Evolutionary conservation across 1,139 yeast species (phyloP).

Genomic region (Yamadazyma dendronema): DNA sequence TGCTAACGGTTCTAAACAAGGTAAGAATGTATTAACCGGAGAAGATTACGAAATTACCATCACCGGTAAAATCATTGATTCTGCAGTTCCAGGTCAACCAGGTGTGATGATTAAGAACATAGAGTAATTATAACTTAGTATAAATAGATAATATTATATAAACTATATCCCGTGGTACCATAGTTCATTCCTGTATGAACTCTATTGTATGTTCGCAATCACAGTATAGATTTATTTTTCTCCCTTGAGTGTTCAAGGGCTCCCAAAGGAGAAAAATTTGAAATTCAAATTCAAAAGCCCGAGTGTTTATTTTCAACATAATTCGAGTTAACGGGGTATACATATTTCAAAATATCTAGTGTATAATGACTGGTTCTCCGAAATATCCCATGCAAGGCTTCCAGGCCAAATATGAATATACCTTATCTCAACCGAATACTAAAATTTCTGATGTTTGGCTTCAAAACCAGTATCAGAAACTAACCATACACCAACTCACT

Average conservation of each 20-base stretch:
- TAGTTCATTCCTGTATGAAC: background rate
- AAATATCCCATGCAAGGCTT: conserved; percentile 34
- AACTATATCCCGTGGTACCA: too few relatives aligned
- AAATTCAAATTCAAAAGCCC: background rate
- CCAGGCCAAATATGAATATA: conserved; percentile 33
- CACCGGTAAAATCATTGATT: conserved; percentile 69
- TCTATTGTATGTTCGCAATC: background rate
- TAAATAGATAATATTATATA: too few relatives aligned
- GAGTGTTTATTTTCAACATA: background rate
- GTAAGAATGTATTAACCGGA: conserved; percentile 66
- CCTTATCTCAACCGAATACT: conserved; percentile 30
- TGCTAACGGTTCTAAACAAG: conserved; percentile 59
- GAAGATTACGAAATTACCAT: conserved; percentile 63
- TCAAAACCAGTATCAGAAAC: conserved; percentile 30
- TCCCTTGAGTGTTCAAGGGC: background rate
- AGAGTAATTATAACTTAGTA: conserved; percentile 3
- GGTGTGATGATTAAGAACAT: conserved; percentile 75
- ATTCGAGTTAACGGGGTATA: too few relatives aligned
- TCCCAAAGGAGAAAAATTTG: conserved; percentile 2
- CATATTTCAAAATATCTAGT: too few relatives aligned
- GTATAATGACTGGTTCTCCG: conserved; percentile 20
- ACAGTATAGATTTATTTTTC: too few relatives aligned
- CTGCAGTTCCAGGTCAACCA: conserved; percentile 92
- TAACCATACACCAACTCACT: conserved; percentile 21
- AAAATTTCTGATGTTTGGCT: conserved; percentile 36